Base-by-base conservation (phyloP, 1,284 basidiomycete species). In the Tilletia horrida region DNA sequence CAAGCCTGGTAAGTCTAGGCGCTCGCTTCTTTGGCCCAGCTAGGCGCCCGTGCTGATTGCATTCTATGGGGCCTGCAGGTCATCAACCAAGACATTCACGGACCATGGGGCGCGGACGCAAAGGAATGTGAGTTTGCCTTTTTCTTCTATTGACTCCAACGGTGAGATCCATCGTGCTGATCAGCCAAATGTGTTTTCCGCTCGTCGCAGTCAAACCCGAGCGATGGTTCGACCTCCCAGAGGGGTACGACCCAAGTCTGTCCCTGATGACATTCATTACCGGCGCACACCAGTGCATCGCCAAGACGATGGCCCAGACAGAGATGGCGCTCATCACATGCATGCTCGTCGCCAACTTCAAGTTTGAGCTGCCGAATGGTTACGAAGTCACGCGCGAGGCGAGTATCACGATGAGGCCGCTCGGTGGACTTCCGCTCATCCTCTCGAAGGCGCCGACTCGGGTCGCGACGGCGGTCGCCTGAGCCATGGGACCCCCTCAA, bases 241-340 rank as follows among this genome's bases (percentile, higher is more conserved):
- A 75, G 45, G 72, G 73, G 44, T 76, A 76, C 72, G 70, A 76
- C 55, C 52, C 67, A 7, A 71, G 69, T 3, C 70, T 75, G 44
- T 71, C 68, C 18, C 68, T 77, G 66, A 67, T 76, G 40, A 75
- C 74, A 25, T 78, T 78, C 48, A 73, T 76, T 45, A 71, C 75
- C 3, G 76, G 76, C 31, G 69, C 75, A 3, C 76, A 78, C 61
- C 68, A 69, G 42, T 78, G 76, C 65, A 76, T 76, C 55, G 76
- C 75, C 21, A 63, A 71, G 13, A 72, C 71, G 13, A 78, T 76
- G 76, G 72, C 69, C 31, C 71, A 73, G 42, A 61, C 71, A 40
- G 76, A 77, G 69, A 73, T 77, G 68, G 76, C 76, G 68, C 70
- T 71, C 2, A 65, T 72, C 27, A 64, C 74, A 27, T 74, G 70